Percentiles rank a stretch among this genome's conserved stretches.
These are phyloP conservation scores for Ophiostoma ips DNA, from an alignment of 2,329 filamentous ascomycete species.

Conservation along the genomic window DNA sequence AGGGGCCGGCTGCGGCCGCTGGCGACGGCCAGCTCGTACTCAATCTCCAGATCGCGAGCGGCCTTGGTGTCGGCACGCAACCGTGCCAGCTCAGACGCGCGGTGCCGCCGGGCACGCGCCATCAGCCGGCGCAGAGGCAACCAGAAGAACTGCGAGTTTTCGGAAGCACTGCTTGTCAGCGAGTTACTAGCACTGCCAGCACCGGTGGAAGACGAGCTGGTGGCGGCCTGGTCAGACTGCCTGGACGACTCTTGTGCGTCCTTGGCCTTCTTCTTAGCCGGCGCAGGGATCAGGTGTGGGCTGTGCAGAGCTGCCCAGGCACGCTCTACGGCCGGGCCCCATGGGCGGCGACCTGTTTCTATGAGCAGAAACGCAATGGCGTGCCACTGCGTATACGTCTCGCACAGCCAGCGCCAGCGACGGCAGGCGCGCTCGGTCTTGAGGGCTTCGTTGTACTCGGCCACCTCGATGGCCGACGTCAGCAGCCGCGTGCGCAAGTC, in stretches of 20 bases:
- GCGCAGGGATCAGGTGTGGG: conserved; percentile 26
- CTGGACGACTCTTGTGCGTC: background rate
- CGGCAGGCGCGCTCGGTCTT: conserved; percentile 33
- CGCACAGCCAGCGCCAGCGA: conserved; percentile 44
- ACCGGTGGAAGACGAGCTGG: background rate
- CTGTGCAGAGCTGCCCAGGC: conserved; percentile 35
- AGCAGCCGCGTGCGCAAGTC: conserved; percentile 31
- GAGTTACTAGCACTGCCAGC: conserved; percentile 9
- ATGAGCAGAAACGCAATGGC: conserved; percentile 41
- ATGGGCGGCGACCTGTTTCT: conserved; percentile 31
- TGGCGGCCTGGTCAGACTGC: background rate
- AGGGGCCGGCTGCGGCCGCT: conserved; percentile 19
- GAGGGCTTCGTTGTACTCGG: conserved; percentile 40
- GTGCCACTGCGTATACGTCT: conserved; percentile 45
- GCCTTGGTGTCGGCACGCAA: conserved; percentile 18
- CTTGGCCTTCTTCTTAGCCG: background rate
- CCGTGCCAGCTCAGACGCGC: conserved; percentile 22
- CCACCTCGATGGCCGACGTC: conserved; percentile 36
- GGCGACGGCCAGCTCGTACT: conserved; percentile 17
- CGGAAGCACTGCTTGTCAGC: conserved; percentile 13
- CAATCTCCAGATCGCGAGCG: conserved; percentile 18
- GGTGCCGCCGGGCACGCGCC: conserved; percentile 24
- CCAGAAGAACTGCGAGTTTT: conserved; percentile 22
- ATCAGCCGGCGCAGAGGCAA: conserved; percentile 27
- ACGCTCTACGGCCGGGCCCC: conserved; percentile 31